A percentile compares a stretch with the other conserved stretches of the same genome.
These are phyloP conservation scores for Fusarium paranaense DNA, from an alignment of 2,329 filamentous ascomycete genomes.

Conservation along the genomic window DNA sequence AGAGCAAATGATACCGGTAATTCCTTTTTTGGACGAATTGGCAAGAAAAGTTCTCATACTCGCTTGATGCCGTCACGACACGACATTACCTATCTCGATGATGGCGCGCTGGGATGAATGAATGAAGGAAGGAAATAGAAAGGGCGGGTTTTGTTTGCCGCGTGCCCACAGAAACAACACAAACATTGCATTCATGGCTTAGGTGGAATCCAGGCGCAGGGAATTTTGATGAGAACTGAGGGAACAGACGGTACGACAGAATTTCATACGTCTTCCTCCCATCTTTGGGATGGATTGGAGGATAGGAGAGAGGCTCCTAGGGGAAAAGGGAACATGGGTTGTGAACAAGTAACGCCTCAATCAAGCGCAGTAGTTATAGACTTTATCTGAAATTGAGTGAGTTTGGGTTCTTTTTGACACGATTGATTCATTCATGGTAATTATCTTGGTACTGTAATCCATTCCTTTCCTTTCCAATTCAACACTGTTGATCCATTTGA, in stretches of 20 bases:
- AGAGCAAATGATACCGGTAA: conserved; percentile 17
- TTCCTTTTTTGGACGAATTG: conserved; percentile 26
- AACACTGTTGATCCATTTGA: background rate
- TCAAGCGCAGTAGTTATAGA: conserved; percentile 41
- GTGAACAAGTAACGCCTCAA: conserved; percentile 27
- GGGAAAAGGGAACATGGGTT: conserved; percentile 10
- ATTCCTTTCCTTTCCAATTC: background rate
- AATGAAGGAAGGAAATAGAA: conserved; percentile 44
- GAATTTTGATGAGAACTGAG: conserved; percentile 34
- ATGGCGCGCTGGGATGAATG: conserved; percentile 22
- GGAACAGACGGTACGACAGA: conserved; percentile 31
- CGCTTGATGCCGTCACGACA: conserved; percentile 41
- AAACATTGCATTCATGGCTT: conserved; percentile 40
- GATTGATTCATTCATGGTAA: background rate
- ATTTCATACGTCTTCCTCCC: conserved; percentile 20
- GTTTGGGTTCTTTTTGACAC: conserved; percentile 12
- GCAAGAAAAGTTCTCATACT: conserved; percentile 34
- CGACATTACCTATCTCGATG: conserved; percentile 27
- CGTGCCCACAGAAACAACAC: conserved; percentile 27
- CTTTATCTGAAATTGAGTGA: conserved; percentile 42
- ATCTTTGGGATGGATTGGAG: conserved; percentile 7
- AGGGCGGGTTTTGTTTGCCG: conserved; percentile 16
- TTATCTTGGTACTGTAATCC: background rate
- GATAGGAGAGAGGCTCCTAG: background rate
- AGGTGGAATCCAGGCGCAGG: conserved; percentile 40